phyloP scores from a whole-genome alignment of 164 flowering plant genomes.

The Stephania cephalantha region DNA sequence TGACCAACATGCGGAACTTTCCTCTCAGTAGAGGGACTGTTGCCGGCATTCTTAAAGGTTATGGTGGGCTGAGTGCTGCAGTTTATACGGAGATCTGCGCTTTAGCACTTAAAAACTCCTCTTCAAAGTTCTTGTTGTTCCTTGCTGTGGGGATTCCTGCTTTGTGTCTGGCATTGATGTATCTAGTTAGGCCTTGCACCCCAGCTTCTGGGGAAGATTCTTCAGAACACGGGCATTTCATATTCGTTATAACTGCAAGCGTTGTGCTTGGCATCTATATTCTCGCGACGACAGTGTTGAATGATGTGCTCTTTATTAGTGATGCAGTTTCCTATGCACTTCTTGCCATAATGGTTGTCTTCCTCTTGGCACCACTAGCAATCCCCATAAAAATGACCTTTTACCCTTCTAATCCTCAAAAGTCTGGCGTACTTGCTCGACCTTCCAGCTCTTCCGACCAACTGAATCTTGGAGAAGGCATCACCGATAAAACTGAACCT shows the following conservation, averaged over 20 bases:
- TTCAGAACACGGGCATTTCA: slow-evolving; percentile 48
- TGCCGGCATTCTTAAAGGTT: slow-evolving; percentile 85
- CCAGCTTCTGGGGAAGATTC: slow-evolving; percentile 66
- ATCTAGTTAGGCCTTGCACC: slow-evolving; percentile 65
- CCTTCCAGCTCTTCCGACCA: slow-evolving; percentile 28
- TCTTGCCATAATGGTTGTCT: slow-evolving; percentile 52
- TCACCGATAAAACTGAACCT: slow-evolving; percentile 35
- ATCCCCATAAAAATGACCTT: slow-evolving; percentile 86
- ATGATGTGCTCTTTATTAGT: slow-evolving; percentile 33
- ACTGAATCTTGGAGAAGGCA: slow-evolving; percentile 25
- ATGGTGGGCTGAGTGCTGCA: slow-evolving; percentile 78
- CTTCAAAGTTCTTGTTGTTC: slow-evolving; percentile 53
- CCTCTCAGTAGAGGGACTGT: slow-evolving; percentile 79
- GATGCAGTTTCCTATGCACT: slow-evolving; percentile 35
- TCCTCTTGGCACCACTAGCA: slow-evolving; percentile 79
- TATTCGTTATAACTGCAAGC: slow-evolving; percentile 63
- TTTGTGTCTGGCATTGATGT: slow-evolving; percentile 59
- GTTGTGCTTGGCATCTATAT: slow-evolving; percentile 62
- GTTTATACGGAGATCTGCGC: slow-evolving; percentile 72
- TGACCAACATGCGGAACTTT: slow-evolving; percentile 89
- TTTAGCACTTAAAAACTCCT: slow-evolving; percentile 45
- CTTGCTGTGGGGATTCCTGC: slow-evolving; percentile 75
- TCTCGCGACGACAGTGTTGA: slow-evolving; percentile 52
- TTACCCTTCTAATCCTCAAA: slow-evolving; percentile 31
- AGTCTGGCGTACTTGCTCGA: slow-evolving; percentile 19